Conservation (phyloP, 2,329 filamentous ascomycete genomes). For the Aureobasidium sp. region DNA sequence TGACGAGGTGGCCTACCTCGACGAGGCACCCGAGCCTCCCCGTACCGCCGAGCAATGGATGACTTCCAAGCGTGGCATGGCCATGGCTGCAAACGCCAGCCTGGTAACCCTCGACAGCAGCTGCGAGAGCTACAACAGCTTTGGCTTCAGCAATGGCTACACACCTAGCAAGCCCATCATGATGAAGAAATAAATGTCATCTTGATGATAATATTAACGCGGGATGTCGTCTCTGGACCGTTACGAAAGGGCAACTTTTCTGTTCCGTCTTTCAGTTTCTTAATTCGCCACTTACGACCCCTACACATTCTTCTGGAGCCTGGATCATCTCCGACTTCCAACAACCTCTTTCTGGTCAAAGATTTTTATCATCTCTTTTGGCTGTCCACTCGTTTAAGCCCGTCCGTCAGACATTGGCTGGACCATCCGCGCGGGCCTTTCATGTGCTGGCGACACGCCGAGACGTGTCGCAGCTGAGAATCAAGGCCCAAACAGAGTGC, state of each 20-base stretch:
- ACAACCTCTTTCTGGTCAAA: slow-evolving; percentile 11
- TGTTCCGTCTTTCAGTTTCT: not conserved
- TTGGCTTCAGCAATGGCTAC: slow-evolving; percentile 9
- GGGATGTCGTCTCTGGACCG: not conserved
- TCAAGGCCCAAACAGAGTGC: slow-evolving; percentile 10
- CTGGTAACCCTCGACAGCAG: slow-evolving; percentile 15
- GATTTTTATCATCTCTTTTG: slow-evolving; percentile 2
- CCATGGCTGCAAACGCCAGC: slow-evolving; percentile 16
- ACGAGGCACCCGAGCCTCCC: slow-evolving; percentile 27
- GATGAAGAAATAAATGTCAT: slow-evolving; percentile 4
- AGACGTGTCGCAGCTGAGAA: slow-evolving; percentile 1
- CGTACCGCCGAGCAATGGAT: slow-evolving; percentile 26
- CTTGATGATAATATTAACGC: not conserved
- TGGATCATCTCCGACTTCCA: slow-evolving; percentile 7
- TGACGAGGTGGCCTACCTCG: slow-evolving; percentile 21
- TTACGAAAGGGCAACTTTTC: not conserved
- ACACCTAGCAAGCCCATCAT: slow-evolving; percentile 11
- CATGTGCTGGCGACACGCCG: not conserved
- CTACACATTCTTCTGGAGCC: slow-evolving; percentile 6
- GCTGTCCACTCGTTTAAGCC: slow-evolving; percentile 7
- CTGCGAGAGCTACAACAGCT: slow-evolving; percentile 9
- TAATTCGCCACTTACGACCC: not conserved
- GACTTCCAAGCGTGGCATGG: slow-evolving; percentile 12
- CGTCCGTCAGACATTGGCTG: slow-evolving; percentile 10
- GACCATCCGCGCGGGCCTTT: slow-evolving; percentile 10